Percentiles rank a stretch among this genome's conserved stretches.
phyloP scores from a whole-genome alignment of 2,329 filamentous ascomycete genomes.

The Sarocladium strictum region DNA sequence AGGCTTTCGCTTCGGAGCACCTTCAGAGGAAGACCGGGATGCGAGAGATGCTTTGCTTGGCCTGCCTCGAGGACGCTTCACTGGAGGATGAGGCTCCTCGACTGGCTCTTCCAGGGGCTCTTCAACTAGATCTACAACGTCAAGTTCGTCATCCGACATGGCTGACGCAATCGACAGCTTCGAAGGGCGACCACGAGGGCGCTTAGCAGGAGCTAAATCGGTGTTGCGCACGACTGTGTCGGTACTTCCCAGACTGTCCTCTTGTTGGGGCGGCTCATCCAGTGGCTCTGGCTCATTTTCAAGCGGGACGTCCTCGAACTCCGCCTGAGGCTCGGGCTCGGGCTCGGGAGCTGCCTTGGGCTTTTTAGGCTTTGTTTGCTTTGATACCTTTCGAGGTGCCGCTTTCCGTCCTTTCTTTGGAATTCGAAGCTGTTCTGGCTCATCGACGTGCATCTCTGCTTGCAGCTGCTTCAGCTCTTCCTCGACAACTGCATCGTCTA shows the following conservation, averaged over 20 bases:
- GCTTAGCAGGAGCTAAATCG: slow-evolving; percentile 8
- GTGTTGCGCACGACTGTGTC: slow-evolving; percentile 35
- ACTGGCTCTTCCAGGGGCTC: neutral
- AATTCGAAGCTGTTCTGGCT: slow-evolving; percentile 31
- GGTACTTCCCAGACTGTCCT: slow-evolving; percentile 35
- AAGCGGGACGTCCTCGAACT: slow-evolving; percentile 17
- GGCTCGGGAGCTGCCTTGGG: slow-evolving; percentile 23
- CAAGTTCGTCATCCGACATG: neutral
- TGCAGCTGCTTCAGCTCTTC: slow-evolving; percentile 45
- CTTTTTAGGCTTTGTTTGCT: slow-evolving; percentile 43
- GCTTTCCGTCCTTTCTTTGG: slow-evolving; percentile 51
- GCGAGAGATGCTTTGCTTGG: slow-evolving; percentile 24
- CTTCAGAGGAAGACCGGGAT: slow-evolving; percentile 17
- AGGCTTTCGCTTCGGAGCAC: slow-evolving; percentile 22
- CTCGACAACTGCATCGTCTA: slow-evolving; percentile 43
- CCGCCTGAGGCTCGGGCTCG: slow-evolving; percentile 16
- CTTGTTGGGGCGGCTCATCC: slow-evolving; percentile 22
- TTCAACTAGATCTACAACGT: neutral
- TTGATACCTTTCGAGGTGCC: slow-evolving; percentile 44
- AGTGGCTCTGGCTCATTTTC: slow-evolving; percentile 17
- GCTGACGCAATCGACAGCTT: slow-evolving; percentile 3
- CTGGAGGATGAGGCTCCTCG: neutral
- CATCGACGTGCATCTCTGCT: slow-evolving; percentile 39
- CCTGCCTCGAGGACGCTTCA: slow-evolving; percentile 10
- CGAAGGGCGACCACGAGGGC: neutral